Conservation (phyloP, 768 basidiomycete species). For the Boletus tomentosulus region DNA sequence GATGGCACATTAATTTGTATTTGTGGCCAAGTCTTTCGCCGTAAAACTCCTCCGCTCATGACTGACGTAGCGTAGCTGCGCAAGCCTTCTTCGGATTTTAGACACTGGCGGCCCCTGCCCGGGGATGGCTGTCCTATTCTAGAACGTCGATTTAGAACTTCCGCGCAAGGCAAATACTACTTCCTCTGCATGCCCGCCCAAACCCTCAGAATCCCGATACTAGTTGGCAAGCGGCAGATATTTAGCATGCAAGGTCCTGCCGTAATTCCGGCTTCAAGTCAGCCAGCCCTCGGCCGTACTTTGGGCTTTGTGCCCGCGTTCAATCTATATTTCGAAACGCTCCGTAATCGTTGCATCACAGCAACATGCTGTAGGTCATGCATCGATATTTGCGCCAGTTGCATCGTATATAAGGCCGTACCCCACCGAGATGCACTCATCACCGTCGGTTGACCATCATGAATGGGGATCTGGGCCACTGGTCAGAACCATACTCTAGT, state of each 20-base stretch:
- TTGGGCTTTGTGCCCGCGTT: background rate
- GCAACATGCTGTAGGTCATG: constrained; percentile 23
- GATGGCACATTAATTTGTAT: background rate
- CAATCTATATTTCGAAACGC: background rate
- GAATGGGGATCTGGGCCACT: constrained; percentile 1
- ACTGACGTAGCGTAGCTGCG: background rate
- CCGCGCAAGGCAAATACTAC: background rate
- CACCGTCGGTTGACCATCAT: constrained; percentile 10
- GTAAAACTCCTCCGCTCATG: background rate
- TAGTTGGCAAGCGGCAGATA: constrained; percentile 11
- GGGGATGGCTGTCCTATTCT: constrained; percentile 18
- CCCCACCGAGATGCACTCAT: background rate
- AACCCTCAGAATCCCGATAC: constrained; percentile 19
- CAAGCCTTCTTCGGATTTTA: background rate
- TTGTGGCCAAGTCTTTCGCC: background rate
- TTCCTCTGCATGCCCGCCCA: background rate
- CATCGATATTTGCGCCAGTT: background rate
- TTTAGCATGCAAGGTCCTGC: background rate
- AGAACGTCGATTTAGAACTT: constrained; percentile 12
- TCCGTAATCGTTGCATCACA: constrained; percentile 11
- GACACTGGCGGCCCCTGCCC: background rate
- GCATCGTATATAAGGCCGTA: constrained; percentile 10
- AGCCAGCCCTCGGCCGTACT: background rate
- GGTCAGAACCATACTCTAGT: constrained; percentile 6
- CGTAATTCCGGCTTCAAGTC: background rate